phyloP scores from a whole-genome alignment of 2,329 filamentous ascomycete species.

The Diaporthe batatas region DNA sequence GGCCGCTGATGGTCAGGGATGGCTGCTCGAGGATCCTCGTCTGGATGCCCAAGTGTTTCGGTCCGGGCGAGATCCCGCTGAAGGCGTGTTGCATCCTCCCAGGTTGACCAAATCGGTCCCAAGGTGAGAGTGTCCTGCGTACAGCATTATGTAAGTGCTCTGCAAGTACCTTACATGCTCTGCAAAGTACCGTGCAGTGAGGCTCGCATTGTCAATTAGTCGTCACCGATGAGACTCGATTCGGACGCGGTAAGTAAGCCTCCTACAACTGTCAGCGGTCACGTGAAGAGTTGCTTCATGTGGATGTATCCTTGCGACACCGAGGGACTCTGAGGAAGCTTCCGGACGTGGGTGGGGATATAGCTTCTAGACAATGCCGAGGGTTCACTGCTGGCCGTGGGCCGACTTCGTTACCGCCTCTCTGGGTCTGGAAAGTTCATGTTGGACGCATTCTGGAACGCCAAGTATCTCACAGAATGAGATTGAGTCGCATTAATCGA shows the following conservation, averaged over 20 bases:
- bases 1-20: conserved; percentile 14
- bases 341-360: neutral
- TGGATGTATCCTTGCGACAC: neutral
- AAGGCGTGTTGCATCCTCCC: neutral
- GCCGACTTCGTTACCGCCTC: neutral
- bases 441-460: neutral
- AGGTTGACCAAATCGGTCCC: neutral
- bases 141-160: too few species aligned
- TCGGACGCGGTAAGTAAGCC: neutral
- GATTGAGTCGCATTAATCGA: conserved; percentile 12
- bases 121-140: neutral
- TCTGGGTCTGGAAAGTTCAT: neutral
- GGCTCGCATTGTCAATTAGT: conserved; percentile 7
- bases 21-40: neutral
- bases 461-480: conserved; percentile 8
- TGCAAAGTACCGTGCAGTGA: neutral
- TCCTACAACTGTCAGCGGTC: neutral
- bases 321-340: neutral
- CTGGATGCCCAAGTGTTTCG: neutral
- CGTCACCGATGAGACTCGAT: neutral
- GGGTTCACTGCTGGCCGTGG: conserved; percentile 13
- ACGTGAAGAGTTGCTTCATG: conserved; percentile 13
- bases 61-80: neutral
- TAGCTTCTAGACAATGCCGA: neutral
- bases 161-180: too few species aligned